Base-by-base conservation (phyloP, 2,329 filamentous ascomycete genomes). In the Botrytis paeoniae region DNA sequence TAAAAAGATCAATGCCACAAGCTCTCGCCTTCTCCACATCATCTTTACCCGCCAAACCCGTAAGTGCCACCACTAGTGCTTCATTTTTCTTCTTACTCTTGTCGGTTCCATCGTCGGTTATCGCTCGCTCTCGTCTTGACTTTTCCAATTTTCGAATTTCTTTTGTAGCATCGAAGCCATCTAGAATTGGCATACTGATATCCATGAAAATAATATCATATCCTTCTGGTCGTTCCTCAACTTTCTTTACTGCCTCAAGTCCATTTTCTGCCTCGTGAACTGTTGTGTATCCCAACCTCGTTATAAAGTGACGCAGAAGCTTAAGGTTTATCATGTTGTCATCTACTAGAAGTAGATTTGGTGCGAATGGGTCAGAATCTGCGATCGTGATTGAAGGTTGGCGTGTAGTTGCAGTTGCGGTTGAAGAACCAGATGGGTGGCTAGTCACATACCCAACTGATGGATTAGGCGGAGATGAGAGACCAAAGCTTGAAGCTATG, bases 141-240 rank as follows among this genome's bases (percentile, higher is more conserved):
- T 82, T 2, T 83, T 81, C 5, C 86, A 83, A 32, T 88, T 88
- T 71, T 81, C 64, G 51, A 22, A 68, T 68, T n/a, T 68, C 82
- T 16, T 82, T 81, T 14, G 86, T 88, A 0, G 85, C 82, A 32
- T 84, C 84, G 22, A 87, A 80, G 0, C 85, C 85, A 75, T 89
- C 84, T 75, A 89, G 84, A 7, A 88, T 81, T 0, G 87, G 87
- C 87, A 89, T 89, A 8, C 78, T 78, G 83, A 85, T 84, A 75
- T 89, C 87, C 84, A 85, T 81, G 45, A 81, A 82, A 4, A 87
- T 82, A 60, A 86, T 82, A 57, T 83, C 82, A 66, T 83, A 84
- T 0, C 80, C 76, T 63, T 83, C 81, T 3, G 76, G 74, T 5
- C 78, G 74, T 12, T 76, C 75, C 61, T 83, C 80, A 73, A 84